A percentile compares a stretch with the other conserved stretches of the same genome.
phyloP scores from a whole-genome alignment of 1,284 basidiomycete species.

The Heterobasidion irregulare region DNA sequence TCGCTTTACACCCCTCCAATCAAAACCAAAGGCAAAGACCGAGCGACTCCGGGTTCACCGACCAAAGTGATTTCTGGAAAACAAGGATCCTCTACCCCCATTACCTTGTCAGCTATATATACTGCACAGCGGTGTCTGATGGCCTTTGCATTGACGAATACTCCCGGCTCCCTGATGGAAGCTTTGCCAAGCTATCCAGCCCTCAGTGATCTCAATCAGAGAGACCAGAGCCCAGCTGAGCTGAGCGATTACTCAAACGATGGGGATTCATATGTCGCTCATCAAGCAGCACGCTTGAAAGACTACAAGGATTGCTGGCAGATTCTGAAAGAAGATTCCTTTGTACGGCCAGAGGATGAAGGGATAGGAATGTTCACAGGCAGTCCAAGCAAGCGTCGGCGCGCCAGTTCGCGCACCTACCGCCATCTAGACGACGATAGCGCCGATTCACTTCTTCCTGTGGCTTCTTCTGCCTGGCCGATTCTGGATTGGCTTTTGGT shows the following conservation, averaged over 20 bases:
- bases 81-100: constrained; percentile 33
- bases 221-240: constrained; percentile 2
- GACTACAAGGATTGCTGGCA: constrained; percentile 53
- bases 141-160: constrained; percentile 48
- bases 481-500: constrained; percentile 55
- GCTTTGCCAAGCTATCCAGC: constrained; percentile 44
- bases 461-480: constrained; percentile 57
- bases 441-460: constrained; percentile 20
- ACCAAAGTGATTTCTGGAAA: constrained; percentile 15
- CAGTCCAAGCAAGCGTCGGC: constrained; percentile 10
- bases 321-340: constrained; percentile 46
- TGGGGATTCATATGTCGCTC: constrained; percentile 48
- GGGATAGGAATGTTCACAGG: constrained; percentile 1
- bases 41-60: constrained; percentile 16
- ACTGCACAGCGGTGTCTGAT: constrained; percentile 47
- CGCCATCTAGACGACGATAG: constrained; percentile 19
- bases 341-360: constrained; percentile 23
- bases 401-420: constrained; percentile 1
- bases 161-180: constrained; percentile 40
- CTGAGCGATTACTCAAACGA: constrained; percentile 22
- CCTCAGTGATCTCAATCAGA: constrained; percentile 2
- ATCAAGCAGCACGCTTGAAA: constrained; percentile 41
- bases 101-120: constrained; percentile 25
- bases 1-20: constrained; percentile 45
- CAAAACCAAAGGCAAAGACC: constrained; percentile 17